Conservation (phyloP, 2,329 filamentous ascomycete genomes). For the Ophiostoma tasmaniense region DNA sequence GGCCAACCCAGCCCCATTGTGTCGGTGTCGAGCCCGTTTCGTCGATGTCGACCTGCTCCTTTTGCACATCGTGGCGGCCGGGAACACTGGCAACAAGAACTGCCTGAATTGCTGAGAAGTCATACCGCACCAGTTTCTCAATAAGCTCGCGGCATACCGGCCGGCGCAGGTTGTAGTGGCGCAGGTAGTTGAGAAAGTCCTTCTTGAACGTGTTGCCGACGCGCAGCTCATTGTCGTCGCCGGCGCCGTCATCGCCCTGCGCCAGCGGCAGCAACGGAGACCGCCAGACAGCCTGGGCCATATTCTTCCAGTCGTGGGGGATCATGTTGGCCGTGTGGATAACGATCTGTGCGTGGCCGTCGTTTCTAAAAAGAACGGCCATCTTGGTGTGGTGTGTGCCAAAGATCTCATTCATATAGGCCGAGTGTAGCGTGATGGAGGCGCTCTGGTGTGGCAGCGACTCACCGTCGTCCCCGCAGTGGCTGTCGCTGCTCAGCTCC, state of each 20-base stretch:
- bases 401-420: constrained; percentile 74
- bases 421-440: constrained; percentile 63
- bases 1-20: constrained; percentile 67
- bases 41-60: constrained; percentile 21
- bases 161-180: constrained; percentile 54
- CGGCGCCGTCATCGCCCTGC: constrained; percentile 16
- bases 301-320: constrained; percentile 74
- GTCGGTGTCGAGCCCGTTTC: constrained; percentile 31
- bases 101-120: constrained; percentile 62
- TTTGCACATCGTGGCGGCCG: constrained; percentile 46
- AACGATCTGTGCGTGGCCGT: constrained; percentile 66
- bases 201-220: constrained; percentile 52
- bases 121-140: constrained; percentile 49
- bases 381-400: constrained; percentile 85
- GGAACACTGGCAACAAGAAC: constrained; percentile 74
- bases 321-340: constrained; percentile 94
- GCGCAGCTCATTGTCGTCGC: constrained; percentile 2
- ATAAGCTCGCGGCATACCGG: constrained; percentile 47
- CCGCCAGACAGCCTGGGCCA: constrained; percentile 76
- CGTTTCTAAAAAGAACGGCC: constrained; percentile 72
- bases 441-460: background rate
- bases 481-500: background rate
- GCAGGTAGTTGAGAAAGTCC: constrained; percentile 65
- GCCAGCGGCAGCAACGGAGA: constrained; percentile 59
- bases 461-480: background rate